Conservation (phyloP, 2,329 filamentous ascomycete species). For the Lachnellula cervina region DNA sequence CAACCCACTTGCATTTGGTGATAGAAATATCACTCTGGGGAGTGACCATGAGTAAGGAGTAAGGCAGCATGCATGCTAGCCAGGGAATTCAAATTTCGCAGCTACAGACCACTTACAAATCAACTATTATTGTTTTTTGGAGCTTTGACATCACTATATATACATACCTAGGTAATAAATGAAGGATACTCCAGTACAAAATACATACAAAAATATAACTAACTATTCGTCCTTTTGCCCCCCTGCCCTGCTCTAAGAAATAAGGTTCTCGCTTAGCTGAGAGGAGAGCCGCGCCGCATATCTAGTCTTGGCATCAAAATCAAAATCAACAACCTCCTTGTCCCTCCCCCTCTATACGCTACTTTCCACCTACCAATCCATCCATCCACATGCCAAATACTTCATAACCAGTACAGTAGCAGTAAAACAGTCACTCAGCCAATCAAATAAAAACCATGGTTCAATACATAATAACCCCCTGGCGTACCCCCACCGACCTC, state of each 20-base stretch:
- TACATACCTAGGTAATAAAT: neutral
- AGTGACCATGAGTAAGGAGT: no score
- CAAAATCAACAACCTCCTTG: neutral
- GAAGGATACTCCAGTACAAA: no score
- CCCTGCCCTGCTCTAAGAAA: neutral
- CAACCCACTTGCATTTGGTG: no score
- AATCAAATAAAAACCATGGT: conserved; percentile 45
- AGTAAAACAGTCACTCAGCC: neutral
- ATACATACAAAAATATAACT: no score
- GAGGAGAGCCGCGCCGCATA: conserved; percentile 14
- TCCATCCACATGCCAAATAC: no score
- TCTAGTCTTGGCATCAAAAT: conserved; percentile 16
- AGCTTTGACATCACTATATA: neutral
- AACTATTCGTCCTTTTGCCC: neutral
- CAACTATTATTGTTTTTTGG: neutral
- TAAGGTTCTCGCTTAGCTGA: conserved; percentile 6
- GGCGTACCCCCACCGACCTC: conserved; percentile 63
- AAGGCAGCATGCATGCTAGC: no score
- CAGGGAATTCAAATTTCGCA: no score
- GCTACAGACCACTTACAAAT: no score
- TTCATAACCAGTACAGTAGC: neutral
- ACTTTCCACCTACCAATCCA: no score
- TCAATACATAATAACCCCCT: conserved; percentile 69
- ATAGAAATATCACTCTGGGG: no score
- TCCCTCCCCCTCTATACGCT: neutral